phyloP scores from a whole-genome alignment of 2,329 filamentous ascomycete genomes.

The Ustulina deusta region DNA sequence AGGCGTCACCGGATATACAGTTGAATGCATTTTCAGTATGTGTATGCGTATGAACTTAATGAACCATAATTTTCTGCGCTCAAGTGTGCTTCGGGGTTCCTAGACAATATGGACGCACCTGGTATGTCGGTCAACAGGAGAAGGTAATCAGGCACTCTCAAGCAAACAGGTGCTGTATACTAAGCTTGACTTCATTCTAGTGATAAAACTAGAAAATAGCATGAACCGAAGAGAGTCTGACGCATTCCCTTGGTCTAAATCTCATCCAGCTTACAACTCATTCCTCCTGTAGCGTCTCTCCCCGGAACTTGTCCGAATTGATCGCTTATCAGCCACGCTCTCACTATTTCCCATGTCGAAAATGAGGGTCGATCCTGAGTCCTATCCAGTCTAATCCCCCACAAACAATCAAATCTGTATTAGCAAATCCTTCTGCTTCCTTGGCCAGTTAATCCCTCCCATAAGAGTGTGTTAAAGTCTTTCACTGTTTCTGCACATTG shows the following conservation, averaged over 20 bases:
- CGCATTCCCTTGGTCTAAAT: not conserved
- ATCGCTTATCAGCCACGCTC: too few species aligned
- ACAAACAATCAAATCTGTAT: too few species aligned
- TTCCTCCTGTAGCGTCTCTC: not conserved
- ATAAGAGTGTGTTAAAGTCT: too few species aligned
- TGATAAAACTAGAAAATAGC: not conserved
- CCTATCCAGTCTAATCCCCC: too few species aligned
- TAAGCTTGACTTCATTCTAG: not conserved
- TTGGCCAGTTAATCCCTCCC: too few species aligned
- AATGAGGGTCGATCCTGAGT: too few species aligned
- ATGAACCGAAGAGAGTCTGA: too few species aligned
- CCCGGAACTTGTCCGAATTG: not conserved
- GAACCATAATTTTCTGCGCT: not conserved
- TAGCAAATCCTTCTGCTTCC: too few species aligned
- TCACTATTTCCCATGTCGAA: too few species aligned
- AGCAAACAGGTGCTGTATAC: not conserved
- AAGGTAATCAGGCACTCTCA: not conserved
- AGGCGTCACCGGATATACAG: not conserved
- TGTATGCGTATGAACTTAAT: too few species aligned
- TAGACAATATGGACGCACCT: not conserved
- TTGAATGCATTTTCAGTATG: conserved; percentile 9
- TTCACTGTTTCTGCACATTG: too few species aligned
- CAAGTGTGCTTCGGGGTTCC: not conserved
- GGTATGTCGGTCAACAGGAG: not conserved
- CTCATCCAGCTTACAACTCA: not conserved